These are phyloP conservation scores for Phycomyces nitens DNA, from an alignment of 192 early-diverging fungal species.

Conservation along the genomic window DNA sequence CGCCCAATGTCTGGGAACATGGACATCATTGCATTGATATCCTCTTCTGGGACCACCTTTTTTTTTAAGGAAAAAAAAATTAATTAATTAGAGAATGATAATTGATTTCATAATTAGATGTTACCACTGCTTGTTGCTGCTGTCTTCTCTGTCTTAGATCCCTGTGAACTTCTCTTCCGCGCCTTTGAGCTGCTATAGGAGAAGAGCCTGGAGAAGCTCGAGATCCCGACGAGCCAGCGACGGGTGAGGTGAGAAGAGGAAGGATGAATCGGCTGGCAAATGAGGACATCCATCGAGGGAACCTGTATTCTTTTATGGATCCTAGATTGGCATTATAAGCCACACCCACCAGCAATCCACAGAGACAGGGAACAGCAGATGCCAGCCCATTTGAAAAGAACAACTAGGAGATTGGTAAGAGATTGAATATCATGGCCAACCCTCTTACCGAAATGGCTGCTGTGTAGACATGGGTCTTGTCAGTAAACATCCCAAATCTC, in stretches of 20 bases:
- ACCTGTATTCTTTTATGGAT: constrained; percentile 46
- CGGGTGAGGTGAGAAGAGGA: constrained; percentile 39
- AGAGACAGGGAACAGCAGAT: constrained; percentile 38
- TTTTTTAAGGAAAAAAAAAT: neutral
- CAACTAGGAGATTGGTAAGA: constrained; percentile 26
- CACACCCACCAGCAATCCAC: constrained; percentile 42
- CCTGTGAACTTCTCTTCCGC: too few species aligned
- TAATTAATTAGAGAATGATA: constrained; percentile 18
- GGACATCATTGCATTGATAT: constrained; percentile 43
- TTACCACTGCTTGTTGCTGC: neutral
- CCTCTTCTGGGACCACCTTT: constrained; percentile 30
- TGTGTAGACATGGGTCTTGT: constrained; percentile 46
- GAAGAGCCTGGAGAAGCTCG: constrained; percentile 27
- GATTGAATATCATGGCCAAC: neutral
- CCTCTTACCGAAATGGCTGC: constrained; percentile 40
- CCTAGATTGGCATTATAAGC: constrained; percentile 44
- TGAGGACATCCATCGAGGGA: constrained; percentile 34
- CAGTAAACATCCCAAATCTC: constrained; percentile 38
- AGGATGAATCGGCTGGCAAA: constrained; percentile 40
- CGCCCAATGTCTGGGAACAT: constrained; percentile 53
- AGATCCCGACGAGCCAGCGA: constrained; percentile 28
- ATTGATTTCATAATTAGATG: neutral
- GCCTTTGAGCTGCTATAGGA: neutral
- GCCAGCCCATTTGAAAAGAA: constrained; percentile 32
- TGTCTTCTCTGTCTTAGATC: too few species aligned